Evolutionary conservation across 225 moss, liverwort and hornwort species (phyloP).

Genomic region (Pseudoscleropodium purum): DNA sequence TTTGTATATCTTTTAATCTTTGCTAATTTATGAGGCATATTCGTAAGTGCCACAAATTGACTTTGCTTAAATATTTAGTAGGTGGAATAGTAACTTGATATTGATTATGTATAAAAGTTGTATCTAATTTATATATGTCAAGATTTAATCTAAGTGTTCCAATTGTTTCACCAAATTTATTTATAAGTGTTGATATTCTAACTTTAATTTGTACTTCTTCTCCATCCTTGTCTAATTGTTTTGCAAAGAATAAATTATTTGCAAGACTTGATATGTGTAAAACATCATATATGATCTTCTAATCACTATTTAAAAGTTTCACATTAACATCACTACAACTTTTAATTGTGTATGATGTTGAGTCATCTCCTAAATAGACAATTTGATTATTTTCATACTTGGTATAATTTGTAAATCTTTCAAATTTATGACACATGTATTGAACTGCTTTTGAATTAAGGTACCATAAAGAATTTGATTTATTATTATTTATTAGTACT

Average conservation of each 20-base stretch:
- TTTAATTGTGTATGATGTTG: neutral
- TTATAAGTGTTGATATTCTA: neutral
- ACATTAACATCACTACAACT: neutral
- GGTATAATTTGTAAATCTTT: neutral
- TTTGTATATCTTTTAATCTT: no score
- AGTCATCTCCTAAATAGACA: neutral
- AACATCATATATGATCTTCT: accelerated
- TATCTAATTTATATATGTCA: no score
- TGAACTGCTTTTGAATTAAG: accelerated
- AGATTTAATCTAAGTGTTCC: no score
- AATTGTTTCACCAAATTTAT: no score
- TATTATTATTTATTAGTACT: neutral
- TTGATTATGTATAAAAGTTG: no score
- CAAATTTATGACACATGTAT: neutral
- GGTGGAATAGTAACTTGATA: no score
- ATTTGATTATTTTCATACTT: neutral
- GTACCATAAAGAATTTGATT: neutral
- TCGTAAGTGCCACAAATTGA: no score
- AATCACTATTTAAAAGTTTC: neutral
- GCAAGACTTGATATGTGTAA: neutral
- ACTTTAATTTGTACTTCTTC: neutral
- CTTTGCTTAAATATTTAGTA: no score
- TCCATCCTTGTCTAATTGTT: neutral
- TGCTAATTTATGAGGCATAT: no score
- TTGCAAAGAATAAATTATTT: neutral